A percentile compares a stretch with the other conserved stretches of the same genome.
Evolutionary conservation across 768 basidiomycete species (phyloP).

Genomic region (Mycena sanguinolenta): DNA sequence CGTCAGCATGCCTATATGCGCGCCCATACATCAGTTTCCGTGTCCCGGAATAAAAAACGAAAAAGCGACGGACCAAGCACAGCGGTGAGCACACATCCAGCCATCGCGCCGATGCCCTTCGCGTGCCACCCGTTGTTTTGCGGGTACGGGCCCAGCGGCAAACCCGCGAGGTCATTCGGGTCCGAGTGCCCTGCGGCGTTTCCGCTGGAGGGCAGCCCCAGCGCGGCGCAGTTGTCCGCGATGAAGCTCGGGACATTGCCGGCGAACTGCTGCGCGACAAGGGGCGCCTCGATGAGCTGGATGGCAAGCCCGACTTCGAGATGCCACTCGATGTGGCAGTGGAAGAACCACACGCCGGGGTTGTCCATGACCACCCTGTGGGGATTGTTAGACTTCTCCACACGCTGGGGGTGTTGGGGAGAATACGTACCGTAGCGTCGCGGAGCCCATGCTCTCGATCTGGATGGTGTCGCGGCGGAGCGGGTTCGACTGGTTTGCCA

Average conservation of each 20-base stretch:
- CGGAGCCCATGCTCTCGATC: slow-evolving; percentile 76
- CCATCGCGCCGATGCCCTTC: slow-evolving; percentile 83
- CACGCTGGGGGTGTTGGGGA: not conserved
- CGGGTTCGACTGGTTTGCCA: slow-evolving; percentile 87
- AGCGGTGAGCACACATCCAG: slow-evolving; percentile 86
- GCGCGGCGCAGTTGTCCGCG: slow-evolving; percentile 79
- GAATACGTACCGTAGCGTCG: slow-evolving; percentile 68
- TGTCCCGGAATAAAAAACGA: not conserved
- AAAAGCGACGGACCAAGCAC: slow-evolving; percentile 59
- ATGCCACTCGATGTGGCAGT: slow-evolving; percentile 93
- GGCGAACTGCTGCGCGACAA: slow-evolving; percentile 69
- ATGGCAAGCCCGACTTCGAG: slow-evolving; percentile 87
- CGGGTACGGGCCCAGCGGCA: slow-evolving; percentile 77
- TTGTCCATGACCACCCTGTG: slow-evolving; percentile 82
- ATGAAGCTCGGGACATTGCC: slow-evolving; percentile 68
- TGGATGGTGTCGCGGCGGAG: slow-evolving; percentile 92
- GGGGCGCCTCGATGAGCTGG: slow-evolving; percentile 87
- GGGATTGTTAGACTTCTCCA: too few relatives aligned
- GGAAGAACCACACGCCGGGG: slow-evolving; percentile 91
- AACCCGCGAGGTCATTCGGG: slow-evolving; percentile 75
- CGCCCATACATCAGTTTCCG: not conserved
- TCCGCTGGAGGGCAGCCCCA: slow-evolving; percentile 71
- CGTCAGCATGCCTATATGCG: slow-evolving; percentile 66
- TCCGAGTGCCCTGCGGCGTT: slow-evolving; percentile 90
- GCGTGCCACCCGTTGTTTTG: slow-evolving; percentile 81